A percentile compares a stretch with the other conserved stretches of the same genome.
Evolutionary conservation across 805 yeast genomes (phyloP).

Genomic region (Dipodascus albidus): DNA sequence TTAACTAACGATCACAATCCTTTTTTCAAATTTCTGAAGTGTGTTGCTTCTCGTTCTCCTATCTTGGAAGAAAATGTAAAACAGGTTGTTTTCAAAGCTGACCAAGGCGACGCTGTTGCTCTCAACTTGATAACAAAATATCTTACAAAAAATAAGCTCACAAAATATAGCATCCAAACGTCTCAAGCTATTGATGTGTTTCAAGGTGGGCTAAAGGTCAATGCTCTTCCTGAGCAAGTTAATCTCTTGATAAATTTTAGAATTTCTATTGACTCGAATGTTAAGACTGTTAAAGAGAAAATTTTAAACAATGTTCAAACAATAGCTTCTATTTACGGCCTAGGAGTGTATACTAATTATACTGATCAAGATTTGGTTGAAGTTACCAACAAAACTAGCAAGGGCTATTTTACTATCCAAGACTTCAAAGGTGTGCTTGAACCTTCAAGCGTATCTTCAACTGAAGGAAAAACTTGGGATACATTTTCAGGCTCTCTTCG

Average conservation of each 20-base stretch:
- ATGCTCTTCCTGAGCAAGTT: constrained; percentile 63
- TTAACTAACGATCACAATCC: constrained; percentile 46
- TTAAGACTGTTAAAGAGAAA: constrained; percentile 32
- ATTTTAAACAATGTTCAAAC: constrained; percentile 27
- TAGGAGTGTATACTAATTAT: constrained; percentile 32
- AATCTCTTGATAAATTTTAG: constrained; percentile 50
- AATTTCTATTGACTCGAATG: constrained; percentile 44
- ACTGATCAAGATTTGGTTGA: constrained; percentile 20
- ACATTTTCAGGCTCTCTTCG: constrained; percentile 51
- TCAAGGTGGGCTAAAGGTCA: constrained; percentile 62
- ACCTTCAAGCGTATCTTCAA: constrained; percentile 46
- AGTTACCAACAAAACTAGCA: constrained; percentile 3
- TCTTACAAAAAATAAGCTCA: neutral
- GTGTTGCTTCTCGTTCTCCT: constrained; percentile 6
- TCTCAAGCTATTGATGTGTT: constrained; percentile 60
- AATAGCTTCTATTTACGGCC: constrained; percentile 36
- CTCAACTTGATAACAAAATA: constrained; percentile 10
- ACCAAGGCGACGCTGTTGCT: constrained; percentile 1
- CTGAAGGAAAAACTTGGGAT: constrained; percentile 35
- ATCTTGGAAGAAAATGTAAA: neutral
- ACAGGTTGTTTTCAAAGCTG: neutral
- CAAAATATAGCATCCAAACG: constrained; percentile 34
- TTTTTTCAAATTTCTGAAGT: constrained; percentile 26
- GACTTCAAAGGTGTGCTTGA: constrained; percentile 21
- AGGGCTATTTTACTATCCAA: constrained; percentile 1